These are phyloP conservation scores for Aurantiochytrium sp. DNA, from an alignment of 108 stramenopile genomes.

Conservation along the genomic window DNA sequence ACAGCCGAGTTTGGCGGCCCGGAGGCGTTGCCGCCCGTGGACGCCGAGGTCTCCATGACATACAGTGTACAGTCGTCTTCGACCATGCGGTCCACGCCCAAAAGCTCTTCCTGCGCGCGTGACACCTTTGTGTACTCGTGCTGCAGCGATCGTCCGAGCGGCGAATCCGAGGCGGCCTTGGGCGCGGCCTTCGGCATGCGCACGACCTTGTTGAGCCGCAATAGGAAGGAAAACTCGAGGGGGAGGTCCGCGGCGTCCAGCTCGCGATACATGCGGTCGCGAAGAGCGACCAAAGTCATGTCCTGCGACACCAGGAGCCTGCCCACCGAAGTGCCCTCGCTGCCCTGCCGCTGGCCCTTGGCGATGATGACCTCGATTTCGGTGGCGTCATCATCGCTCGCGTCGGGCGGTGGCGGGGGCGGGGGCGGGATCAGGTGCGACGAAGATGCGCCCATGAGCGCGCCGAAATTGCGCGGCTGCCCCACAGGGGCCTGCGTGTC, in stretches of 20 bases:
- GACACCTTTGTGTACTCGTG: constrained; percentile 16
- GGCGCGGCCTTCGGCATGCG: not conserved
- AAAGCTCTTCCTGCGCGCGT: not conserved
- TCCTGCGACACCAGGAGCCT: not conserved
- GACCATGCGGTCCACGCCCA: not conserved
- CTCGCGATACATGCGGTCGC: not conserved
- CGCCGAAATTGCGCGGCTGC: too few relatives aligned
- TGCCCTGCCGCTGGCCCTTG: not conserved
- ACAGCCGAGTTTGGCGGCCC: not conserved
- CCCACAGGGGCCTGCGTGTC: too few relatives aligned
- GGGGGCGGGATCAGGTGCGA: too few relatives aligned
- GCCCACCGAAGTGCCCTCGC: not conserved
- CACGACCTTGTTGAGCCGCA: not conserved
- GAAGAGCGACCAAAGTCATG: not conserved
- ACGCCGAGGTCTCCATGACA: not conserved
- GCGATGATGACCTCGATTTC: not conserved
- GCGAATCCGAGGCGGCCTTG: not conserved
- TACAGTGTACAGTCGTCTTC: constrained; percentile 3
- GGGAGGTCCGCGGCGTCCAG: not conserved
- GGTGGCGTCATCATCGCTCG: not conserved
- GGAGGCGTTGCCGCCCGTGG: not conserved
- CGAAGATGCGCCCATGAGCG: too few relatives aligned
- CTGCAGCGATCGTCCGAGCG: not conserved
- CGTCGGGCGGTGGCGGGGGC: too few relatives aligned
- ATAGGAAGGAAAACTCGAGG: not conserved